A percentile compares a stretch with the other conserved stretches of the same genome.
Evolutionary conservation across 192 early-diverging fungal species (phyloP).

Genomic region (Paraglomus brasilianum): DNA sequence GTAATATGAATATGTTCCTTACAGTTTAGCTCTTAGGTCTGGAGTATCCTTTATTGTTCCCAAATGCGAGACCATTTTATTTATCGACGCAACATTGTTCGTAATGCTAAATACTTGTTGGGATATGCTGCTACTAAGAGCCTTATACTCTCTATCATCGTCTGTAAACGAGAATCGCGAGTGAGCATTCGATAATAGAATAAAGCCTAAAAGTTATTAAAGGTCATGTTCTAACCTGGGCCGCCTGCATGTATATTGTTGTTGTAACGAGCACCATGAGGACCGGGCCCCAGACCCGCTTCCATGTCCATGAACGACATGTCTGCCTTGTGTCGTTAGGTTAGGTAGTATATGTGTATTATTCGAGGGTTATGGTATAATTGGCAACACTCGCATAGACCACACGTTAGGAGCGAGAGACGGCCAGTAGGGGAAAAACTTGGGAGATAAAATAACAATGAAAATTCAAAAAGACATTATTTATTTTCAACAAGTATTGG

Average conservation of each 20-base stretch:
- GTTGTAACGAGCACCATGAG: neutral
- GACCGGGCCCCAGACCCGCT: neutral
- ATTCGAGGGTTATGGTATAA: too few species aligned
- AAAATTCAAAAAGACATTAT: too few species aligned
- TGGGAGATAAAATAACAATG: too few species aligned
- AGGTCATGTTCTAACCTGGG: constrained; percentile 1
- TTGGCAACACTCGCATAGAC: too few species aligned
- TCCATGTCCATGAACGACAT: constrained; percentile 23
- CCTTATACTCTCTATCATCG: constrained; percentile 6
- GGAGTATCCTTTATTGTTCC: constrained; percentile 76
- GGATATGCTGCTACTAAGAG: constrained; percentile 56
- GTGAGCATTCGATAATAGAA: neutral
- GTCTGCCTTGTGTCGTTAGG: too few species aligned
- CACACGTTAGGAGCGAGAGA: too few species aligned
- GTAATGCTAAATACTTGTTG: constrained; percentile 87
- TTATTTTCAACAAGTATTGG: too few species aligned
- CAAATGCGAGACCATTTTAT: constrained; percentile 71
- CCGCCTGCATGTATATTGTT: too few species aligned
- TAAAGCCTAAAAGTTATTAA: neutral
- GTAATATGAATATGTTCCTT: constrained; percentile 32
- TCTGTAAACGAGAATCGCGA: neutral
- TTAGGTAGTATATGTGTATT: too few species aligned
- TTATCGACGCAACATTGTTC: constrained; percentile 79
- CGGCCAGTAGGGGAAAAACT: too few species aligned
- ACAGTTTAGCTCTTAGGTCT: constrained; percentile 75